Conservation (phyloP, 257 asterid genomes). For the Haberlea rhodopensis region DNA sequence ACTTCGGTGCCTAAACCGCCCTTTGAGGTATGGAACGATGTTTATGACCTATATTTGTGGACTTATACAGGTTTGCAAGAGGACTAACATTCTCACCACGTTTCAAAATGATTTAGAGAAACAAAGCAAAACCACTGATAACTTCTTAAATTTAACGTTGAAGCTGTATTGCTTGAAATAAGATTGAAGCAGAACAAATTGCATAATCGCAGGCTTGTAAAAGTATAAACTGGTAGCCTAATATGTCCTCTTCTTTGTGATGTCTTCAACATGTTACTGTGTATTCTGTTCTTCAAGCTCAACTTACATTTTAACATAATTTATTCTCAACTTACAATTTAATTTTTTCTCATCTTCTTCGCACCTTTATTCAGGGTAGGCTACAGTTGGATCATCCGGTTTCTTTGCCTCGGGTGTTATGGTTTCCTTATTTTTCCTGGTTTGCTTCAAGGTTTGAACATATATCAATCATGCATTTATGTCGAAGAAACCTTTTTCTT, state of each 20-base stretch:
- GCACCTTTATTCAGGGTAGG: constrained; percentile 75
- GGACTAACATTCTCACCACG: too few relatives aligned
- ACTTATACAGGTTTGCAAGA: too few relatives aligned
- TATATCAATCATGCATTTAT: constrained; percentile 7
- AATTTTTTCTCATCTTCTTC: constrained; percentile 6
- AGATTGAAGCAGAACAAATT: not conserved
- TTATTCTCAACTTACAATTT: too few relatives aligned
- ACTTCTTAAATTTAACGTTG: not conserved
- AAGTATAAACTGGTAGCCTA: not conserved
- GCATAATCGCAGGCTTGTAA: not conserved
- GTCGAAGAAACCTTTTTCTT: not conserved
- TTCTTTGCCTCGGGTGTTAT: constrained; percentile 92
- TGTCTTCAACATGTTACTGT: not conserved
- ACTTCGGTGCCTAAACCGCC: too few relatives aligned
- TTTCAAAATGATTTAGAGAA: too few relatives aligned
- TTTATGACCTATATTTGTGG: too few relatives aligned
- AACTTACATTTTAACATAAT: too few relatives aligned
- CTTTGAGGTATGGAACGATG: too few relatives aligned
- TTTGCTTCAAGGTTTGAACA: constrained; percentile 75
- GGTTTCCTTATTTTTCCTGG: constrained; percentile 82
- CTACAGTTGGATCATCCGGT: constrained; percentile 77
- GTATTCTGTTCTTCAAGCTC: constrained; percentile 5
- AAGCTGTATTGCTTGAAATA: not conserved
- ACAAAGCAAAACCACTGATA: too few relatives aligned
- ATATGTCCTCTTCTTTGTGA: not conserved